A percentile compares a stretch with the other conserved stretches of the same genome.
Evolutionary conservation across 768 basidiomycete species (phyloP).

Genomic region (Hortiboletus campestris): DNA sequence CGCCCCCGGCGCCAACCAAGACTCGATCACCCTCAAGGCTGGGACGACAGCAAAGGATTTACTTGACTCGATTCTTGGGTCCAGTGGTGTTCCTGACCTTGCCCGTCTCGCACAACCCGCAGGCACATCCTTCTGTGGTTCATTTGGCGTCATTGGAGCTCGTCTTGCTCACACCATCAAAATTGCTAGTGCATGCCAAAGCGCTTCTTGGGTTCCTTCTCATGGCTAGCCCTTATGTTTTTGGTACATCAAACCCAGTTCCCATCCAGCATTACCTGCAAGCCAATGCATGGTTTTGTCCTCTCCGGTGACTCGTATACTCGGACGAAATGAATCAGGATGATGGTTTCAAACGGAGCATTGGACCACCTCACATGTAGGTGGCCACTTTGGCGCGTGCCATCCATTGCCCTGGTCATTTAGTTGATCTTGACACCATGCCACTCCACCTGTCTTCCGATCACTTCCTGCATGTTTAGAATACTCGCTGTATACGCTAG

Average conservation of each 20-base stretch:
- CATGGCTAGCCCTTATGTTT: conserved; percentile 12
- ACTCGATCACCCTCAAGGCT: background rate
- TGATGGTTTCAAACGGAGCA: background rate
- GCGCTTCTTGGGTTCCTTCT: conserved; percentile 20
- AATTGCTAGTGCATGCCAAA: conserved; percentile 16
- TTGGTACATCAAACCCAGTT: background rate
- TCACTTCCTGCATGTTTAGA: background rate
- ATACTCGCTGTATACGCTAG: background rate
- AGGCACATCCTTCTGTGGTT: conserved; percentile 25
- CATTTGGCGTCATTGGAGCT: conserved; percentile 24
- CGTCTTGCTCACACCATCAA: conserved; percentile 23
- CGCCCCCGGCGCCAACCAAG: conserved; percentile 27
- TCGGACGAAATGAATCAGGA: background rate
- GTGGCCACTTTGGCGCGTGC: background rate
- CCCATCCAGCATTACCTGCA: background rate
- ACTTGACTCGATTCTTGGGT: conserved; percentile 27
- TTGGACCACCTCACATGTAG: background rate
- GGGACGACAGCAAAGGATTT: conserved; percentile 27
- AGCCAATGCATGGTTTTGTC: no score
- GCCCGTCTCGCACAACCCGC: conserved; percentile 6
- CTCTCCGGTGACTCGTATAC: background rate
- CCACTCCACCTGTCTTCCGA: background rate
- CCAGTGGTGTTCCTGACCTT: conserved; percentile 3
- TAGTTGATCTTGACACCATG: background rate
- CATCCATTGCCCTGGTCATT: background rate